phyloP scores from a whole-genome alignment of 163 green algal genomes.

The Scenedesmus sp. region DNA sequence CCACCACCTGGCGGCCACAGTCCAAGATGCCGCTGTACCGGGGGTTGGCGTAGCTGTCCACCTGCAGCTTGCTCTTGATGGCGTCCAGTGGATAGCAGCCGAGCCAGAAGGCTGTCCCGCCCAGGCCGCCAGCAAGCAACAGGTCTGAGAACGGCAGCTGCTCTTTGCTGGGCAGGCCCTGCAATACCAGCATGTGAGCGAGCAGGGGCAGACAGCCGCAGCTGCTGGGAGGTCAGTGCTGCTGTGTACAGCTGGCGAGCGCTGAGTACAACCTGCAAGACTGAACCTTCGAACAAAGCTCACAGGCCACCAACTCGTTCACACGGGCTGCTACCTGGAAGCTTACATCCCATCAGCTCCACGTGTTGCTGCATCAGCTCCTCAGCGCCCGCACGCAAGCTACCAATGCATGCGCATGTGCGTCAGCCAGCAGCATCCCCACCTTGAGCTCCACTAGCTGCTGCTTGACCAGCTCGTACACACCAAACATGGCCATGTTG shows the following conservation, averaged over 20 bases:
- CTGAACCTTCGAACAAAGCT: too few species aligned
- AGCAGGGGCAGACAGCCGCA: neutral
- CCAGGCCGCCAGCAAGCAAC: constrained; percentile 79
- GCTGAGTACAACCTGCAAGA: too few species aligned
- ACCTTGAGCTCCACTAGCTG: constrained; percentile 63
- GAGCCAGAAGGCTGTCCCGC: constrained; percentile 81
- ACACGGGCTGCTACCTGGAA: neutral
- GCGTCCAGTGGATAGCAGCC: constrained; percentile 81
- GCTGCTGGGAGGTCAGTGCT: neutral
- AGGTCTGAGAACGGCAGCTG: constrained; percentile 70
- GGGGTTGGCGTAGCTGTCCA: constrained; percentile 34
- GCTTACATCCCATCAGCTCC: constrained; percentile 38
- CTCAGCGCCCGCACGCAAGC: constrained; percentile 43
- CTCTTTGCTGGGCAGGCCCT: constrained; percentile 63
- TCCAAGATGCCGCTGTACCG: constrained; percentile 46
- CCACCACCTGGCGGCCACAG: constrained; percentile 65
- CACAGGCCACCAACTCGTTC: neutral
- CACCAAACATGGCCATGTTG: constrained; percentile 85
- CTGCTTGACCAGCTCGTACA: constrained; percentile 80
- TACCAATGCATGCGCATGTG: neutral
- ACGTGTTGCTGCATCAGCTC: constrained; percentile 68
- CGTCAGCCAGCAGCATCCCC: too few species aligned
- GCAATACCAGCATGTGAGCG: neutral
- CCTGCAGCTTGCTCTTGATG: constrained; percentile 79
- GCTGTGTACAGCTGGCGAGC: neutral